Base-by-base conservation (phyloP, 495 filamentous ascomycete species). In the Aspergillus hancockii region DNA sequence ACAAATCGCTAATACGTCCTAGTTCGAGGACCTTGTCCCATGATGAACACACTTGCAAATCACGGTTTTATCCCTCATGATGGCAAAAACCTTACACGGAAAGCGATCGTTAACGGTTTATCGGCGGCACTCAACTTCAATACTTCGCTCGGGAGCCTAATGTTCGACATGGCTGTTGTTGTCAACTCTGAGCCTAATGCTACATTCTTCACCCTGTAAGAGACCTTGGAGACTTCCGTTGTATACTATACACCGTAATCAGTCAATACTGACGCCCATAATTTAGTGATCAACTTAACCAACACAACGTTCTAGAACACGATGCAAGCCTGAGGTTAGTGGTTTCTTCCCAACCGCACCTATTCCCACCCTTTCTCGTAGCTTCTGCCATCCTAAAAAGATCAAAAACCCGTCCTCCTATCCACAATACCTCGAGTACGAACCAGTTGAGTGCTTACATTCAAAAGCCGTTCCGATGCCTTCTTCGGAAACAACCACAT, bases 1-100 rank as follows among this genome's bases (percentile, higher is more conserved):
- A 2, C 0, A 16, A n/a, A 14, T 3, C 31, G 31, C 50, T 52
- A 23, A 52, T 13, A 19, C 21, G 30, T 16, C 16, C 38, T 16
- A 67, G 64, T 54, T 28, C 65, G 65, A 31, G 54, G 59, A 8
- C 71, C 72, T 22, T 75, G 83, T 55, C 83, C 84, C 0, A 81
- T 79, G 56, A 67, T 86, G 21, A 85, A 86, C 62, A 72, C 79
- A 14, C 71, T 85, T 38, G 83, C 83, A 1, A 85, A 85, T 70
- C 82, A 85, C 65, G 74, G 72, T 52, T 85, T 82, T 58, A 72
- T 87, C 16, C 77, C 81, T 2, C 82, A 75, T 54, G 75, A 80
- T 63, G 83, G 84, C 41, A 64, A 73, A 9, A 54, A 64, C 46
- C 58, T 69, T 38, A 63, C 67, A 1, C 38, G 64, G 13, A 56